A percentile compares a stretch with the other conserved stretches of the same genome.
Evolutionary conservation across 208 protist species (phyloP).

Genomic region (Phytomonas francai): DNA sequence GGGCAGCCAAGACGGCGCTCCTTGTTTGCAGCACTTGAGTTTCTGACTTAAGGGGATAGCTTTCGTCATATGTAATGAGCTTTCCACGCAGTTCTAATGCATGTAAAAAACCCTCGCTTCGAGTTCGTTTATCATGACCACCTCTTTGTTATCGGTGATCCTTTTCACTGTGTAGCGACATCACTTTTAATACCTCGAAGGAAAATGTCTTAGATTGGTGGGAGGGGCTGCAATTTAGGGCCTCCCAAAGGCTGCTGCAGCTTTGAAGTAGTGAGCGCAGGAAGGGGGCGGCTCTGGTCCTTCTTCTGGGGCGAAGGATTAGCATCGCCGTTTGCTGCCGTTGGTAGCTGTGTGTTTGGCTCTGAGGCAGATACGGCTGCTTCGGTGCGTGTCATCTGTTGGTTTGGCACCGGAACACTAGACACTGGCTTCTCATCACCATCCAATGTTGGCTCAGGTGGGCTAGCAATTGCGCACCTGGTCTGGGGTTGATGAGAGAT

Average conservation of each 20-base stretch:
- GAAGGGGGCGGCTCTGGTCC: background rate
- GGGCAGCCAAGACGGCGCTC: background rate
- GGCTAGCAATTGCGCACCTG: background rate
- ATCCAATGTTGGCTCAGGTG: background rate
- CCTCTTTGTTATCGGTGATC: background rate
- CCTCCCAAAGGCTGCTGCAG: background rate
- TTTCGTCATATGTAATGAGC: background rate
- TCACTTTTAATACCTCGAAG: background rate
- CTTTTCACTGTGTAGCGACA: background rate
- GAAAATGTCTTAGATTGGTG: background rate
- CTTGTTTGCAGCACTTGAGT: background rate
- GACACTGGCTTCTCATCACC: background rate
- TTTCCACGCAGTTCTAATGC: background rate
- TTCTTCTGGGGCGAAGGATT: background rate
- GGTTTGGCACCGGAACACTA: background rate
- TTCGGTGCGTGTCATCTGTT: background rate
- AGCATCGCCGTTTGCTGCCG: background rate
- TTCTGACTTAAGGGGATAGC: background rate
- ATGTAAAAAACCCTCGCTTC: background rate
- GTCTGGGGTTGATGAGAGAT: background rate
- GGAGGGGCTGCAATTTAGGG: constrained; percentile 1
- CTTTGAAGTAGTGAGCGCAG: constrained; percentile 1
- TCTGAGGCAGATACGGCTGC: background rate
- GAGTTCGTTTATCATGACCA: background rate
- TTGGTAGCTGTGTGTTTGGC: background rate